These are phyloP conservation scores for Candida peoriensis DNA, from an alignment of 805 yeast species.

Conservation along the genomic window DNA sequence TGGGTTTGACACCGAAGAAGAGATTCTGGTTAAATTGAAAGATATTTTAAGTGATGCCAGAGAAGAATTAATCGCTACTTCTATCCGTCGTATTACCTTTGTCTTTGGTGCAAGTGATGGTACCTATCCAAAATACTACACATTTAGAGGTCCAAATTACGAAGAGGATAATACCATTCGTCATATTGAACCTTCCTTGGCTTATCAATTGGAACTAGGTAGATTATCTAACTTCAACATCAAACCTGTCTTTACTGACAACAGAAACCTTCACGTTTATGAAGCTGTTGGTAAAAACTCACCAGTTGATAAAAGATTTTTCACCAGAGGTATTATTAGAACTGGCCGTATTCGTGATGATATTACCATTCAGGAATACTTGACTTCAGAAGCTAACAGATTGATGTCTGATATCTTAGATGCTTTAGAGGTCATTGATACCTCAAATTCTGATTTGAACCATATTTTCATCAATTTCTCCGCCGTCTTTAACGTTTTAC, in stretches of 20 bases:
- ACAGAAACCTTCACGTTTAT: slow-evolving; percentile 95
- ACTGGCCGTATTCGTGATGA: slow-evolving; percentile 95
- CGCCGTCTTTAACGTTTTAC: slow-evolving; percentile 89
- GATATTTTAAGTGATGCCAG: slow-evolving; percentile 63
- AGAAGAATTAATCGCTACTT: slow-evolving; percentile 63
- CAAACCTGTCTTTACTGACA: slow-evolving; percentile 92
- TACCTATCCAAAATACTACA: slow-evolving; percentile 89
- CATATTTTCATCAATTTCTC: slow-evolving; percentile 97
- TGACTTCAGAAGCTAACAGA: slow-evolving; percentile 94
- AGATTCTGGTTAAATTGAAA: slow-evolving; percentile 55
- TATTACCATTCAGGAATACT: slow-evolving; percentile 85
- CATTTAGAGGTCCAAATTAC: slow-evolving; percentile 86
- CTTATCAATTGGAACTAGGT: slow-evolving; percentile 93
- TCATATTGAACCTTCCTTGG: slow-evolving; percentile 97
- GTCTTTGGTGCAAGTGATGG: slow-evolving; percentile 82
- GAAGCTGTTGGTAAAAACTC: slow-evolving; percentile 95
- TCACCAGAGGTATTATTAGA: slow-evolving; percentile 94
- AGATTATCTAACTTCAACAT: slow-evolving; percentile 93
- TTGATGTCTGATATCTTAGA: slow-evolving; percentile 95
- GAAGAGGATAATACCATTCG: slow-evolving; percentile 89
- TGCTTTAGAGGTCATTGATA: slow-evolving; percentile 89
- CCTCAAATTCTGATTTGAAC: slow-evolving; percentile 91
- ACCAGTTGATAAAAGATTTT: slow-evolving; percentile 88
- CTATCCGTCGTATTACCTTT: slow-evolving; percentile 90
- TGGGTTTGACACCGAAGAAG: slow-evolving; percentile 68